Evolutionary conservation across 2,329 filamentous ascomycete genomes (phyloP).

Genomic region (Juglanconis sp.): DNA sequence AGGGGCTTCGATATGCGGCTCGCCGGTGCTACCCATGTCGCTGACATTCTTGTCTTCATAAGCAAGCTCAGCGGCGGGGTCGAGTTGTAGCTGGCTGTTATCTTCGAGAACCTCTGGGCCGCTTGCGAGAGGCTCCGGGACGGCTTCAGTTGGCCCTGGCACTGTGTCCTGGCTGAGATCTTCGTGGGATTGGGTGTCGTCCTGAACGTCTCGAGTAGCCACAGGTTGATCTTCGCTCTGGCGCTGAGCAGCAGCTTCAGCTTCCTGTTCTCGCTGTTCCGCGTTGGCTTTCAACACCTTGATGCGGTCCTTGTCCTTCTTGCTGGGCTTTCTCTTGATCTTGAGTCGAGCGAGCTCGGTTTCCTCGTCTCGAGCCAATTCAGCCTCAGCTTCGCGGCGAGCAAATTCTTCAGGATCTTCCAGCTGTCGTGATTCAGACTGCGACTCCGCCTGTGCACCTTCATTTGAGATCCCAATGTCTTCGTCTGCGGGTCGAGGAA

Average conservation of each 20-base stretch:
- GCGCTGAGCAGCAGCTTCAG: neutral
- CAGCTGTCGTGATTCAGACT: neutral
- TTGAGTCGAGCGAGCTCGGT: conserved; percentile 9
- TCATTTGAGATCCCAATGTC: neutral
- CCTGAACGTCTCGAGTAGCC: neutral
- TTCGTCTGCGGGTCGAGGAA: neutral
- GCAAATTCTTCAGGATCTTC: conserved; percentile 1
- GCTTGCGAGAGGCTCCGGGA: neutral
- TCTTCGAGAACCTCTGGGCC: neutral
- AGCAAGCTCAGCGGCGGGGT: neutral
- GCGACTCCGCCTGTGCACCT: neutral
- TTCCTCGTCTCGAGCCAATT: conserved; percentile 4
- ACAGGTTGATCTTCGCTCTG: neutral
- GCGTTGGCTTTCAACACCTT: conserved; percentile 7
- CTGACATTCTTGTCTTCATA: neutral
- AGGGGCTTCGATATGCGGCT: neutral
- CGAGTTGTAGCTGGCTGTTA: neutral
- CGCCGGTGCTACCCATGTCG: neutral
- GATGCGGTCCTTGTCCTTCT: conserved; percentile 15
- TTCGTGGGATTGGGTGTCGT: neutral
- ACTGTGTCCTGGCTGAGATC: neutral
- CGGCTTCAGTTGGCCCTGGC: neutral
- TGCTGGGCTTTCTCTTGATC: conserved; percentile 13
- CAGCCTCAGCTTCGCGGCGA: conserved; percentile 2
- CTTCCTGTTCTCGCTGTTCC: conserved; percentile 11